A percentile compares a stretch with the other conserved stretches of the same genome.
Conservation (phyloP, 495 filamentous ascomycete species). For the Neurospora cerealis region DNA sequence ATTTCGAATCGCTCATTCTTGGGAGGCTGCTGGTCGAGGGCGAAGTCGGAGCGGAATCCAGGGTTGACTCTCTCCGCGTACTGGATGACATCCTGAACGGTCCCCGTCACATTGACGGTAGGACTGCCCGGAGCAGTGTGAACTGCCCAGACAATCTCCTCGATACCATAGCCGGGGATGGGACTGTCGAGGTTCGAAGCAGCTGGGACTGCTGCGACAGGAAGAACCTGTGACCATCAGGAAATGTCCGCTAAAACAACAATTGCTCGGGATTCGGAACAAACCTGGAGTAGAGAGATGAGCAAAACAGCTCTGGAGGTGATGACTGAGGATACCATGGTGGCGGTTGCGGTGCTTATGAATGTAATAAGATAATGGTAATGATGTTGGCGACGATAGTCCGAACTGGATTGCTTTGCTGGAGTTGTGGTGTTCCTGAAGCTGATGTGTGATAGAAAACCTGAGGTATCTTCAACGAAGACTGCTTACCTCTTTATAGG, state of each 20-base stretch:
- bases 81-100: not conserved
- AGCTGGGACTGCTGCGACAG: not conserved
- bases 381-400: not conserved
- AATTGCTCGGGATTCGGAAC: not conserved
- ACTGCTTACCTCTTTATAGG: not conserved
- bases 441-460: not conserved
- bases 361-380: not conserved
- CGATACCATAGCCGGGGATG: not conserved
- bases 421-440: not conserved
- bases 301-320: not conserved
- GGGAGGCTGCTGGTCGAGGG: not conserved
- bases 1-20: no score
- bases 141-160: not conserved
- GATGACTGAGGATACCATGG: not conserved
- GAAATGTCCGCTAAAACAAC: no score
- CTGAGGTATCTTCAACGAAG: not conserved
- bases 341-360: not conserved
- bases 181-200: not conserved
- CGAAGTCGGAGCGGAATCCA: not conserved
- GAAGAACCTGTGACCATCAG: not conserved
- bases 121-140: not conserved
- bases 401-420: not conserved
- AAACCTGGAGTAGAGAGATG: not conserved
- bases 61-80: not conserved
- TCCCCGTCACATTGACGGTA: not conserved